Evolutionary conservation across 495 filamentous ascomycete species (phyloP).

Genomic region (Beverwykella pulmonaria): DNA sequence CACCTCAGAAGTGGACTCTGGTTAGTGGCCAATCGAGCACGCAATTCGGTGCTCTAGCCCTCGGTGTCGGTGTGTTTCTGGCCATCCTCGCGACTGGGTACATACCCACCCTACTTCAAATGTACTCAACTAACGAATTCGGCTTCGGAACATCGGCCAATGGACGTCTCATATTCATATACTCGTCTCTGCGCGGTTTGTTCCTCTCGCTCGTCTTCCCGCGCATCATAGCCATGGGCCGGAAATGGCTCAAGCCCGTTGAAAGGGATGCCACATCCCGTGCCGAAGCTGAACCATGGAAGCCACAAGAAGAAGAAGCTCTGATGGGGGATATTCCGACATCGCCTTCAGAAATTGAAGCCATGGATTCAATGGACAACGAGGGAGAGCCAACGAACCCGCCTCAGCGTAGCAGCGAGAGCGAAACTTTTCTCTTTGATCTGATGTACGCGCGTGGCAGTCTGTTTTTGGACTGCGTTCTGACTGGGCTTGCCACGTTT

Average conservation of each 20-base stretch:
- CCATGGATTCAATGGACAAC: constrained; percentile 46
- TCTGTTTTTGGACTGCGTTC: constrained; percentile 54
- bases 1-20: constrained; percentile 52
- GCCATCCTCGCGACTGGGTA: constrained; percentile 61
- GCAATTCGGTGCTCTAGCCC: constrained; percentile 56
- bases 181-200: constrained; percentile 55
- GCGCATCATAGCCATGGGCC: constrained; percentile 52
- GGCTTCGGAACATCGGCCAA: constrained; percentile 58
- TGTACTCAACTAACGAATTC: constrained; percentile 55
- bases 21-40: constrained; percentile 47
- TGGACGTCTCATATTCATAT: constrained; percentile 44
- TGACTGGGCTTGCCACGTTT: constrained; percentile 57
- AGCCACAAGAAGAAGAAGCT: constrained; percentile 7
- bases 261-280: not conserved
- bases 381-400: constrained; percentile 50
- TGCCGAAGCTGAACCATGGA: not conserved
- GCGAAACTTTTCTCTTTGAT: constrained; percentile 55
- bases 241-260: constrained; percentile 48
- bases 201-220: constrained; percentile 61
- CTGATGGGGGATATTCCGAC: constrained; percentile 20
- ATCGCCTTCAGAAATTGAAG: constrained; percentile 38
- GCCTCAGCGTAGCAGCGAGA: constrained; percentile 39
- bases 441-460: constrained; percentile 58
- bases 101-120: constrained; percentile 46
- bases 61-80: constrained; percentile 59